Base-by-base conservation (phyloP, 768 basidiomycete species). In the Serendipita vermifera region DNA sequence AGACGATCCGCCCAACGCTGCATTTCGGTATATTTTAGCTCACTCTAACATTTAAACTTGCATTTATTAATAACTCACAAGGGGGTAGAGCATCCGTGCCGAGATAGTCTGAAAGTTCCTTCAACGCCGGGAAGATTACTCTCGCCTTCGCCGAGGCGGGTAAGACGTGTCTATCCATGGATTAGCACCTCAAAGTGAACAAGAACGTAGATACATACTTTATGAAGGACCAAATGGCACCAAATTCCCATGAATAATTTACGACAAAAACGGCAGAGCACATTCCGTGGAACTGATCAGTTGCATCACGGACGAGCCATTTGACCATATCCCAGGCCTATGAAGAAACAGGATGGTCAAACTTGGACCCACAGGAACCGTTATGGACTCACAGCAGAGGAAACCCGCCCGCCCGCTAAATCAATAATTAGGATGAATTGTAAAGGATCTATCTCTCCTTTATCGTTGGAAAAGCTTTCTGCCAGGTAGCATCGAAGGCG, bases 211-310 rank as follows among this genome's bases (percentile, higher is more conserved):
- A 36, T n/a, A 51, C 11, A 20, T 51, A 29, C 46, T 51, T 51
- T 9, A 20, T 22, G 29, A 29, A 20, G 7, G 29, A 22, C 46
- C 46, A 51, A 26, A 29, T 29, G 20, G 46, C 46, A 9, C 46
- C 46, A 51, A 51, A 51, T n/a, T 51, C 46, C 46, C 46, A 29
- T 29, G 46, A 51, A 29, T 51, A 51, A 26, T 51, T 51, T 20
- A 51, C 46, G 29, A 51, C 46, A 51, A 51, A 51, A 15, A 51
- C 46, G 46, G 46, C 46, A 29, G 46, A 51, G 17, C 17, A 22
- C 31, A 51, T 9, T n/a, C 46, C 46, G 7, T 20, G 46, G 46
- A 51, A 51, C 6, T 22, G n/a, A 7, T 51, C 46, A 29, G 31
- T n/a, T 5, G 46, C 46, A 29, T 51, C 46, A n/a, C 46, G 46